Conservation (phyloP, 768 basidiomycete species). For the Steccherinum ochraceum region DNA sequence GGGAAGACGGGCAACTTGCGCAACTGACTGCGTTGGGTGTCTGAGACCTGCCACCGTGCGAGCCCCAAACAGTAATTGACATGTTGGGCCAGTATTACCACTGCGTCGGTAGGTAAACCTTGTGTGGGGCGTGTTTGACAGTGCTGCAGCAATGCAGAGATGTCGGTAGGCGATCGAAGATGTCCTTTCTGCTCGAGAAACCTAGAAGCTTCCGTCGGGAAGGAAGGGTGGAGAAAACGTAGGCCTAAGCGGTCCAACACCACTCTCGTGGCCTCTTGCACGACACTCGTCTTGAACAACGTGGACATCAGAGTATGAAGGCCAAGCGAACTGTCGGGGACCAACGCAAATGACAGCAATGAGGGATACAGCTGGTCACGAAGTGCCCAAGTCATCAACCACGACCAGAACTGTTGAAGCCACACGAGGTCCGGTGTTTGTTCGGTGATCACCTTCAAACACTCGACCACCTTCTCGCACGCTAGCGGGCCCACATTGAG, state of each 20-base stretch:
- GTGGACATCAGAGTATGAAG: neutral
- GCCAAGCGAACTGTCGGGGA: neutral
- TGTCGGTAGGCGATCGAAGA: neutral
- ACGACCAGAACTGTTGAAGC: neutral
- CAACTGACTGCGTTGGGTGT: neutral
- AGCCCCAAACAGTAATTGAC: neutral
- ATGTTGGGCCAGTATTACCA: neutral
- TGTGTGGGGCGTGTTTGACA: neutral
- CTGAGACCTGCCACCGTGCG: no score
- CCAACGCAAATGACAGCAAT: neutral
- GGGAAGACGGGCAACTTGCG: conserved; percentile 4
- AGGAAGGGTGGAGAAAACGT: neutral
- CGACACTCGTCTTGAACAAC: neutral
- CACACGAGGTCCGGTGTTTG: neutral
- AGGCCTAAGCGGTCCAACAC: neutral
- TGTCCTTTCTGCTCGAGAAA: neutral
- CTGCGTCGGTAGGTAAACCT: neutral
- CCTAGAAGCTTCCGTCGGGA: neutral
- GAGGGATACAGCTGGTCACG: neutral
- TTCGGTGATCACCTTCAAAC: neutral
- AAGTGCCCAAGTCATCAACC: neutral
- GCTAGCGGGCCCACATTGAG: neutral
- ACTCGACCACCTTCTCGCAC: neutral
- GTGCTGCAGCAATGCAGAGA: neutral
- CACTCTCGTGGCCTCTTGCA: neutral